Base-by-base conservation (phyloP, 1,284 basidiomycete species). In the Rhodotorula sp. region DNA sequence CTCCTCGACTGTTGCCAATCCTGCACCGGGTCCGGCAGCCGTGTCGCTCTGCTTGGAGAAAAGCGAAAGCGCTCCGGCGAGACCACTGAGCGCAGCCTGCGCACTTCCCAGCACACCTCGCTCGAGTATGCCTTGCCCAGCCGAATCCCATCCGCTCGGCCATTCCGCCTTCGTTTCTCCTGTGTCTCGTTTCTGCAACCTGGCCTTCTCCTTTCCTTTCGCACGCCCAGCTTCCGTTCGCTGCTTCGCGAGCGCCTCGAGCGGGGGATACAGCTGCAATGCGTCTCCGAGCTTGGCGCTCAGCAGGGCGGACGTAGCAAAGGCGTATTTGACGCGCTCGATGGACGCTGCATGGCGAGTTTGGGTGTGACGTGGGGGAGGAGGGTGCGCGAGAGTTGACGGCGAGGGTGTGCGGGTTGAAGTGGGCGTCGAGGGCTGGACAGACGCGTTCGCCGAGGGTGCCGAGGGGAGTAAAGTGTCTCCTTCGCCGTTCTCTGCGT, bases 291-390 rank as follows among this genome's bases (percentile, higher is more conserved):
- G n/a, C 26, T 61, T 53, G 20, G 63, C 53, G 55, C 44, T 54
- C 40, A 72, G 52, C 26, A 72, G 64, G 0, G 67, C 64, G 13
- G 70, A 72, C 1, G 70, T 72, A 0, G 70, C 70, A 48, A 72
- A 59, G 5, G 52, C 46, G 59, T 69, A 72, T 53, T 72, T 72
- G 58, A 72, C 26, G 8, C 54, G 51, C 34, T 65, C 64, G 15
- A 40, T 6, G 26, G 61, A 20, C 0, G 65, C 60, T 15, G 44
- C 30, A 26, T 58, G 50, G 31, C 31, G 48, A 37, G 59, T 37
- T 37, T 28, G 30, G 16, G 22, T 5, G 37, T 10, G 28, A 13
- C 11, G 53, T 22, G 53, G 53, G 3, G 55, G 37, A 2, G 15
- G n/a, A 18, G 37, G 37, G 18, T 31, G 53, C 6, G 34, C 24